Base-by-base conservation (phyloP, 1,284 basidiomycete genomes). In the Pseudozyma sp. region DNA sequence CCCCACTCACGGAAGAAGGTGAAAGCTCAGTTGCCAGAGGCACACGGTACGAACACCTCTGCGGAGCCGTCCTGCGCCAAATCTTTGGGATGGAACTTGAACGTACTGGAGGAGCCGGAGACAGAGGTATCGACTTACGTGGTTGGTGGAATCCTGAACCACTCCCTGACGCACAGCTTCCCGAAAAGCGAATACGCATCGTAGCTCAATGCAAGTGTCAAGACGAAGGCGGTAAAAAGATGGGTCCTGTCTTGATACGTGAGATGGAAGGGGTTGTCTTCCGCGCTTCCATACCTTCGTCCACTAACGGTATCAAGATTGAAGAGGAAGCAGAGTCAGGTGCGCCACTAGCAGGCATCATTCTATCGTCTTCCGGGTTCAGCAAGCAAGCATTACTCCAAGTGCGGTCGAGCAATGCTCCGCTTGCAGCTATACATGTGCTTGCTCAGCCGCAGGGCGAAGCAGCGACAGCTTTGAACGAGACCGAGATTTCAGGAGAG, bases 91-190 rank as follows among this genome's bases (percentile, higher is more conserved):
- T 96, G 93, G 88, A 90, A 1, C 88, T 96, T 6, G 67, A 82
- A 14, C 79, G 83, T 12, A 90, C 94, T 16, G 94, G 94, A 1
- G 93, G 94, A 16, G 90, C 88, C 68, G 88, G 90, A 14, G 94
- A 96, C 84, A 92, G 93, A 9, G 94, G 94, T 0, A 87, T 96
- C 49, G 94, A 97, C 85, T 87, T 96, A n/a, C 86, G 91, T 49
- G 94, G 94, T 2, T 95, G 93, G 92, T 96, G 94, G 94, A 92
- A 91, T 90, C 86, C 95, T 2, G 92, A 93, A 13, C n/a, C 42
- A 2, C 25, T 19, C n/a, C n/a, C 39, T 6, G 10, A 47, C 12
- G 21, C 45, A 19, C 45, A 25, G 6, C 19, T 1, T 3, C 45
- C 19, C 12, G 45, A 25, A 12, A 47, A n/a, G 7, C 52, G 58